phyloP scores from a whole-genome alignment of 2,329 filamentous ascomycete species.

The Talaromyces rugulosus region DNA sequence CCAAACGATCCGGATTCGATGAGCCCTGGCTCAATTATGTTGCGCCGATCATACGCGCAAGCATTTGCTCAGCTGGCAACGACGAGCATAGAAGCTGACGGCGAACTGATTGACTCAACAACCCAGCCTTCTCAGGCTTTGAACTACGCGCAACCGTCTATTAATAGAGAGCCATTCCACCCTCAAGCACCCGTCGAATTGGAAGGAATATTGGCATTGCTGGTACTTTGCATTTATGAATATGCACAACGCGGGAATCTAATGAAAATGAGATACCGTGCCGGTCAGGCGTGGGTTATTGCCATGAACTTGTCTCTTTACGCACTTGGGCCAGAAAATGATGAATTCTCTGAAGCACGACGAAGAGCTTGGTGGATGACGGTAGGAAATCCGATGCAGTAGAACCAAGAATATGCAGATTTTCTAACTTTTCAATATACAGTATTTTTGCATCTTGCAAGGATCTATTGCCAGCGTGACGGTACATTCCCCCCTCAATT shows the following conservation, averaged over 20 bases:
- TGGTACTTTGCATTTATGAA: slow-evolving; percentile 43
- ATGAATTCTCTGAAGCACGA: slow-evolving; percentile 37
- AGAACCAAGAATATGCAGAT: neutral
- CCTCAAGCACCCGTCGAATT: slow-evolving; percentile 36
- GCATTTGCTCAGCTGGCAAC: slow-evolving; percentile 36
- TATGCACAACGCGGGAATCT: slow-evolving; percentile 44
- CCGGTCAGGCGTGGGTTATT: slow-evolving; percentile 40
- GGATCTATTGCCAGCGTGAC: slow-evolving; percentile 43
- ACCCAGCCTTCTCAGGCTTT: slow-evolving; percentile 39
- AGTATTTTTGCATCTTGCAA: slow-evolving; percentile 44
- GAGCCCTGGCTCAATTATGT: slow-evolving; percentile 28
- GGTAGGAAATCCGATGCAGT: slow-evolving; percentile 21
- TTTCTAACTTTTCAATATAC: neutral
- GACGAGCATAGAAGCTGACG: slow-evolving; percentile 38
- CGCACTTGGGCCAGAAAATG: slow-evolving; percentile 27
- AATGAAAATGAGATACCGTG: slow-evolving; percentile 43
- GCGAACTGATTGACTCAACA: slow-evolving; percentile 37
- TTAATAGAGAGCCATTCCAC: slow-evolving; percentile 35
- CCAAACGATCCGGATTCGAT: slow-evolving; percentile 35
- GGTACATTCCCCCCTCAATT: slow-evolving; percentile 23
- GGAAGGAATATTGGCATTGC: slow-evolving; percentile 37
- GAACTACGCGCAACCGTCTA: slow-evolving; percentile 24
- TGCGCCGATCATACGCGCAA: slow-evolving; percentile 38
- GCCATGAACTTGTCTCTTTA: slow-evolving; percentile 43
- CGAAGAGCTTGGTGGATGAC: slow-evolving; percentile 48